A percentile compares a stretch with the other conserved stretches of the same genome.
phyloP scores from a whole-genome alignment of 108 stramenopile species.

The Cyclotella cryptica region DNA sequence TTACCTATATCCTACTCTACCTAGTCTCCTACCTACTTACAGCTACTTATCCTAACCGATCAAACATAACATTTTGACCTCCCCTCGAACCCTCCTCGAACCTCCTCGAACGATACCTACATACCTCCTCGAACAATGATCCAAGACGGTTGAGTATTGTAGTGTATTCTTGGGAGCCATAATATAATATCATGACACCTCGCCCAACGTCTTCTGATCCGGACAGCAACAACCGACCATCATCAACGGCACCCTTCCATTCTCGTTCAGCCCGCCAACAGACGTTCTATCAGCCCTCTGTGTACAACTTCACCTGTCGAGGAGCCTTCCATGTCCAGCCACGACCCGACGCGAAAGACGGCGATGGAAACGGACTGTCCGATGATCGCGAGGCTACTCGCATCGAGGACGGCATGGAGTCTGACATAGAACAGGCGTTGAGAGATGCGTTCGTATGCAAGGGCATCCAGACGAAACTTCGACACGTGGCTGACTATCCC shows the following conservation, averaged over 20 bases:
- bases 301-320: constrained; percentile 43
- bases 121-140: no score
- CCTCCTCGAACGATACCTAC: no score
- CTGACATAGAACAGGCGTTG: constrained; percentile 16
- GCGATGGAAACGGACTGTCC: neutral
- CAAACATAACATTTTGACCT: no score
- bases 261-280: constrained; percentile 21
- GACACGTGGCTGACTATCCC: constrained; percentile 50
- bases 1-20: no score
- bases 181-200: constrained; percentile 1
- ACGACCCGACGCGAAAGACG: neutral
- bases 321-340: constrained; percentile 37
- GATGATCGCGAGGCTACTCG: neutral
- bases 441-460: constrained; percentile 33
- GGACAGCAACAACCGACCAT: neutral
- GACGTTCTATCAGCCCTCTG: constrained; percentile 37
- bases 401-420: neutral
- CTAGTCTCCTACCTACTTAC: no score
- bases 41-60: no score
- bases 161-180: no score
- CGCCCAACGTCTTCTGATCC: neutral
- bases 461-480: constrained; percentile 32
- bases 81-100: no score
- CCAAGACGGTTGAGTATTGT: no score
- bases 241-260: constrained; percentile 15